Evolutionary conservation across 148 eudicot genomes (phyloP).

Genomic region (Linanthus parryae): DNA sequence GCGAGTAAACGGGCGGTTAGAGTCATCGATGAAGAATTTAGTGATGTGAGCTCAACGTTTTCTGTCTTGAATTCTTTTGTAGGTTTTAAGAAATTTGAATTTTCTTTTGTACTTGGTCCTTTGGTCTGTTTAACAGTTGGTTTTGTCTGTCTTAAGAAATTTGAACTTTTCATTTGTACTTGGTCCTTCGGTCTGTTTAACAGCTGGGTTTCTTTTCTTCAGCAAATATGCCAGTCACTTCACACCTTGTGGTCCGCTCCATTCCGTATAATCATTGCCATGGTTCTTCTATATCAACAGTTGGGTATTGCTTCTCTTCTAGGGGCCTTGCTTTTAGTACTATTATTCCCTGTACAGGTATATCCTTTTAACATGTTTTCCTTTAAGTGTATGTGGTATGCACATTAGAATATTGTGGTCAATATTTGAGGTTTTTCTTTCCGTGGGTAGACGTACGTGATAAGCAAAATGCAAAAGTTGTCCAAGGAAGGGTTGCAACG

Average conservation of each 20-base stretch:
- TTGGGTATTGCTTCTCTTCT: slow-evolving; percentile 83
- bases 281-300: slow-evolving; percentile 78
- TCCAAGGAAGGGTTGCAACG: slow-evolving; percentile 75
- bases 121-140: too few species aligned
- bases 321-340: slow-evolving; percentile 72
- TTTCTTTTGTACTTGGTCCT: too few species aligned
- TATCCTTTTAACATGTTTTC: background rate
- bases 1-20: too few species aligned
- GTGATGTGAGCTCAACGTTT: too few species aligned
- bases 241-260: slow-evolving; percentile 98
- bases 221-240: slow-evolving; percentile 90
- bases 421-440: slow-evolving; percentile 4
- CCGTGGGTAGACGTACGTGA: slow-evolving; percentile 50
- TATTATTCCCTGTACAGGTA: slow-evolving; percentile 88
- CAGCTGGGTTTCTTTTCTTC: slow-evolving; percentile 15
- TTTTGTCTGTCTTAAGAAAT: too few species aligned
- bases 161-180: too few species aligned
- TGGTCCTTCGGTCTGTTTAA: background rate
- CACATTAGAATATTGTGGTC: too few species aligned
- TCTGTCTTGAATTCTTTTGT: too few species aligned
- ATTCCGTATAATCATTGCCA: slow-evolving; percentile 66
- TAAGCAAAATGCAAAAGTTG: slow-evolving; percentile 72
- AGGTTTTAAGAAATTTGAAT: too few species aligned
- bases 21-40: too few species aligned
- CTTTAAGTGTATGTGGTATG: background rate